These are phyloP conservation scores for Musa schizocarpa DNA, from an alignment of 176 grass and related monocot genomes.

Conservation along the genomic window DNA sequence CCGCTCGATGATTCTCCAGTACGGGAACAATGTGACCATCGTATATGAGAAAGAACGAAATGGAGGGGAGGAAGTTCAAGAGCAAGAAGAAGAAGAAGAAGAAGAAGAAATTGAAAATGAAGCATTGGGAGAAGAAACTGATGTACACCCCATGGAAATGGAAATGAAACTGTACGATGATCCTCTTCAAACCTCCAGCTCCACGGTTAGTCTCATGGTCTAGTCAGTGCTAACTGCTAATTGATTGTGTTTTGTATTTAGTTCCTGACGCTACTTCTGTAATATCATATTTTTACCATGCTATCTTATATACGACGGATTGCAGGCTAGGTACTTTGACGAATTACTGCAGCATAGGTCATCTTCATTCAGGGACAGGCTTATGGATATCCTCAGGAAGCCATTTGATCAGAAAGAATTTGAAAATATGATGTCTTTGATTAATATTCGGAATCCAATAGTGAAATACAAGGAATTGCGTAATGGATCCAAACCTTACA, in stretches of 20 bases:
- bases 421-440: slow-evolving; percentile 18
- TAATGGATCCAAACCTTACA: slow-evolving; percentile 26
- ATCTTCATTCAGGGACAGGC: slow-evolving; percentile 50
- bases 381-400: slow-evolving; percentile 35
- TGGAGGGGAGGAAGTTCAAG: neutral
- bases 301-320: neutral
- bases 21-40: slow-evolving; percentile 14
- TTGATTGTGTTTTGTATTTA: too few relatives aligned
- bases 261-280: neutral
- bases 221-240: neutral
- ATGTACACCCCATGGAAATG: neutral
- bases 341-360: slow-evolving; percentile 11
- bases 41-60: slow-evolving; percentile 19
- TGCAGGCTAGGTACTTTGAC: slow-evolving; percentile 20
- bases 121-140: neutral
- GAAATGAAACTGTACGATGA: neutral
- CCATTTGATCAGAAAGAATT: slow-evolving; percentile 46
- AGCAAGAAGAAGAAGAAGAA: slow-evolving; percentile 1
- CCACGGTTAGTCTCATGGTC: neutral
- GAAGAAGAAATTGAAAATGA: neutral
- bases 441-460: slow-evolving; percentile 21
- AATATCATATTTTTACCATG: neutral
- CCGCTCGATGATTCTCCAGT: slow-evolving; percentile 32
- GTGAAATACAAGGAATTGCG: slow-evolving; percentile 38
- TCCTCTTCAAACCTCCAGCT: neutral